These are phyloP conservation scores for Fremontodendron californicum DNA, from an alignment of 345 rosid genomes.

Conservation along the genomic window DNA sequence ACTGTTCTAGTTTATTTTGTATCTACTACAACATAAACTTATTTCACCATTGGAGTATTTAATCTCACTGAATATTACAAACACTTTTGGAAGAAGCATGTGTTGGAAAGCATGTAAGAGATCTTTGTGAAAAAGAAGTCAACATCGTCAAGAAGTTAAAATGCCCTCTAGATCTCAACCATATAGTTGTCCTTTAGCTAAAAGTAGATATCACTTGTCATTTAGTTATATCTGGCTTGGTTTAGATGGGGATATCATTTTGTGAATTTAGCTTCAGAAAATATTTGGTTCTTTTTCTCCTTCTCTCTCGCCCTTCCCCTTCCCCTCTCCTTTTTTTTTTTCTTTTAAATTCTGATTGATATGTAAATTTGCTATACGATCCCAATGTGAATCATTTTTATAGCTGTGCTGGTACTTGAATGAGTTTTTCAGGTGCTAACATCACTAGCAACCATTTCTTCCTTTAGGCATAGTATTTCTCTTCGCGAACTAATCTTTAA, in stretches of 20 bases:
- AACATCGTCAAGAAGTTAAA: background rate
- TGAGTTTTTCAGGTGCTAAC: background rate
- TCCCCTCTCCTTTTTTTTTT: background rate
- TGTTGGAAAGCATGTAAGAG: background rate
- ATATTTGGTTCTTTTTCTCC: background rate
- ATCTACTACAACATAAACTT: background rate
- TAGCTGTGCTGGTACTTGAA: background rate
- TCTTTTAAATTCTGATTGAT: background rate
- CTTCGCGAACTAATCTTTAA: background rate
- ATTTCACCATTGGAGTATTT: background rate
- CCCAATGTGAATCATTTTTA: background rate
- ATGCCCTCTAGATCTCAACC: background rate
- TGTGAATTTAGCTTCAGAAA: constrained; percentile 1
- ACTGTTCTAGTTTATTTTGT: background rate
- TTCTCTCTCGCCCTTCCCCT: too few species aligned
- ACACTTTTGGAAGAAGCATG: background rate
- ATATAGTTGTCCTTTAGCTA: constrained; percentile 1
- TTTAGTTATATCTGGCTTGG: background rate
- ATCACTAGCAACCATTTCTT: background rate
- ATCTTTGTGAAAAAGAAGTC: background rate
- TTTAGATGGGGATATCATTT: background rate
- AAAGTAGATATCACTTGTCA: background rate
- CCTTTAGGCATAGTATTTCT: background rate
- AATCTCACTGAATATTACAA: background rate
- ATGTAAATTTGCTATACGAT: background rate